phyloP scores from a whole-genome alignment of 1,284 basidiomycete species.

The Apiotrichum mycotoxinovorans region DNA sequence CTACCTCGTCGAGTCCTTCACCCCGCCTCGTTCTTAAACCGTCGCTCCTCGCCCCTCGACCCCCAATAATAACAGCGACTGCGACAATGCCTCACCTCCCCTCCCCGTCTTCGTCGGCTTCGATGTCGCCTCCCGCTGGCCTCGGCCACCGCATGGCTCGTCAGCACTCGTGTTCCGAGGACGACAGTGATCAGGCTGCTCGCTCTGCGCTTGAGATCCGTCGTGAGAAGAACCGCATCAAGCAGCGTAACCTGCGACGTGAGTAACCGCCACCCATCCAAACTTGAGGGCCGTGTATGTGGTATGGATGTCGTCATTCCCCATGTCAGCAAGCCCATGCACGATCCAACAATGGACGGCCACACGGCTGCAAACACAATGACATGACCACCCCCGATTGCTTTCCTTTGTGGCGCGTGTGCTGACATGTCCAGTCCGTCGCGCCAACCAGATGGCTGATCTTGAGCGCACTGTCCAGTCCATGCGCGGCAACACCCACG shows the following conservation, averaged over 20 bases:
- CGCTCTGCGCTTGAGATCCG: slow-evolving; percentile 25
- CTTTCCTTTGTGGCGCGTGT: neutral
- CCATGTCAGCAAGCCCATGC: too few species aligned
- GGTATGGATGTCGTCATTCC: too few species aligned
- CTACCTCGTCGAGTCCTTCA: neutral
- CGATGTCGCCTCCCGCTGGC: slow-evolving; percentile 13
- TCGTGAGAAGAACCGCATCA: slow-evolving; percentile 40
- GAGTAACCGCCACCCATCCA: slow-evolving; percentile 14
- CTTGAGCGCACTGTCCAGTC: slow-evolving; percentile 29
- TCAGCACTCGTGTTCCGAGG: slow-evolving; percentile 7
- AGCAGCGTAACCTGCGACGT: slow-evolving; percentile 39
- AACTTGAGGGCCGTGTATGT: neutral
- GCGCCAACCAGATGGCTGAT: slow-evolving; percentile 40
- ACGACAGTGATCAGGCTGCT: slow-evolving; percentile 9
- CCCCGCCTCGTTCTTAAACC: too few species aligned
- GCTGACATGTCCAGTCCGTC: slow-evolving; percentile 25
- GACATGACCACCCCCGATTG: neutral
- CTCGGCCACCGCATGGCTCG: slow-evolving; percentile 9
- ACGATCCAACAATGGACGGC: too few species aligned
- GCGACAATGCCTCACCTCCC: slow-evolving; percentile 14
- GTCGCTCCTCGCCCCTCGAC: too few species aligned
- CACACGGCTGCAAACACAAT: too few species aligned
- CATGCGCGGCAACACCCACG: slow-evolving; percentile 20
- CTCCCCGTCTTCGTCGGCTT: slow-evolving; percentile 14
- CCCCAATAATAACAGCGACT: too few species aligned